phyloP scores from a whole-genome alignment of 2,329 filamentous ascomycete species.

The Arthrobotrys sinensis region DNA sequence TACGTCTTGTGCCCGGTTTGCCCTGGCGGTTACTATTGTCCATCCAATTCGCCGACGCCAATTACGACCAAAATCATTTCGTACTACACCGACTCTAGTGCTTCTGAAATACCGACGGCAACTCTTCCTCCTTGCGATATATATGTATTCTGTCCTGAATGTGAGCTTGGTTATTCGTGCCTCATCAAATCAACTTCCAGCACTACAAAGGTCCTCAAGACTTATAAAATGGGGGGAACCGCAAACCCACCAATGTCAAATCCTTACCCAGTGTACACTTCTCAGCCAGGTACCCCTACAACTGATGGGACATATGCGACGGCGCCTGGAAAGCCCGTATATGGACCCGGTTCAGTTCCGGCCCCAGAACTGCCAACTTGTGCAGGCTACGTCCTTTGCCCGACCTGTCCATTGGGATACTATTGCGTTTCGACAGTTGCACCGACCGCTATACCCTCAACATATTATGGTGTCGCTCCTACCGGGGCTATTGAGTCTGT shows the following conservation, averaged over 20 bases:
- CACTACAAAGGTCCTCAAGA: background rate
- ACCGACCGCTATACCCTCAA: slow-evolving; percentile 39
- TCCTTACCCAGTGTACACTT: slow-evolving; percentile 21
- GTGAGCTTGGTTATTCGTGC: slow-evolving; percentile 53
- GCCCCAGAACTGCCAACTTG: slow-evolving; percentile 47
- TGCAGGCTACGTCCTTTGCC: slow-evolving; percentile 48
- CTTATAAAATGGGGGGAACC: slow-evolving; percentile 27
- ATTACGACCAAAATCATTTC: background rate
- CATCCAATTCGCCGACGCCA: slow-evolving; percentile 13
- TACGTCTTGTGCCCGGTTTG: slow-evolving; percentile 57
- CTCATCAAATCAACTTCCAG: slow-evolving; percentile 5
- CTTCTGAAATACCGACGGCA: slow-evolving; percentile 11
- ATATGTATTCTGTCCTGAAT: slow-evolving; percentile 55
- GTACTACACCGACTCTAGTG: slow-evolving; percentile 15
- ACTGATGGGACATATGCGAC: slow-evolving; percentile 34
- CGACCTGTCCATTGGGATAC: slow-evolving; percentile 48
- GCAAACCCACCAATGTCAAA: slow-evolving; percentile 48
- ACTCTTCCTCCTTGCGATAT: slow-evolving; percentile 41
- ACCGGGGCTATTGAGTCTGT: slow-evolving; percentile 47
- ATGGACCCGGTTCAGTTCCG: slow-evolving; percentile 19
- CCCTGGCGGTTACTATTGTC: slow-evolving; percentile 44
- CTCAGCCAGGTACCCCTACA: slow-evolving; percentile 16
- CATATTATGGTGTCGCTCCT: slow-evolving; percentile 45
- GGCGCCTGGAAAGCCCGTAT: slow-evolving; percentile 6
- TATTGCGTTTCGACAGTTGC: slow-evolving; percentile 40